Evolutionary conservation across 2,329 filamentous ascomycete genomes (phyloP).

Genomic region (Westerdykella sp.): DNA sequence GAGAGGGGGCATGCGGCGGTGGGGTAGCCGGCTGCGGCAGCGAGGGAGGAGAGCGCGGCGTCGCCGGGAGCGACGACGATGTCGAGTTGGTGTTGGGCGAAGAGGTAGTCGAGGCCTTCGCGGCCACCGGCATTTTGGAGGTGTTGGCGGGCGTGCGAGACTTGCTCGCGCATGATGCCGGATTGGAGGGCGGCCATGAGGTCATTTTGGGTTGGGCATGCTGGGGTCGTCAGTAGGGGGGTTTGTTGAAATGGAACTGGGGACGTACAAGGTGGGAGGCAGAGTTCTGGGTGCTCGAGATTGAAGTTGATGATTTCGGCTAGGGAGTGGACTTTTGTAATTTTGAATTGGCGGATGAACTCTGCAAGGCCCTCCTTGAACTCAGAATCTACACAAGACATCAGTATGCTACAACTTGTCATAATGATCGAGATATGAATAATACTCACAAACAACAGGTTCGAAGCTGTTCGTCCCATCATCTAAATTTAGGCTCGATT

Average conservation of each 20-base stretch:
- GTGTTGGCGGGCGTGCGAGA: slow-evolving; percentile 22
- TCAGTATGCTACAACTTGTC: not conserved
- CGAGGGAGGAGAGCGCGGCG: slow-evolving; percentile 30
- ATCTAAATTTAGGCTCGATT: slow-evolving; percentile 21
- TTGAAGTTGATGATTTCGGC: slow-evolving; percentile 37
- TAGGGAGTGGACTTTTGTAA: slow-evolving; percentile 33
- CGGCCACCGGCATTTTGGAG: slow-evolving; percentile 25
- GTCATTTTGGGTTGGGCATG: slow-evolving; percentile 32
- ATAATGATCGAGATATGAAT: not conserved
- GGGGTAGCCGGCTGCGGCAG: slow-evolving; percentile 32
- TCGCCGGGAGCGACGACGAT: slow-evolving; percentile 32
- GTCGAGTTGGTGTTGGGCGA: slow-evolving; percentile 25
- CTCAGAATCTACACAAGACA: slow-evolving; percentile 23
- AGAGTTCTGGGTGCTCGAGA: slow-evolving; percentile 31
- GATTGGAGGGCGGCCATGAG: slow-evolving; percentile 29
- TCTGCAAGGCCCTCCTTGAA: slow-evolving; percentile 30
- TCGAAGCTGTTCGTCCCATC: slow-evolving; percentile 32
- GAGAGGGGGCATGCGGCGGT: slow-evolving; percentile 31
- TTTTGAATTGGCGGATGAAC: slow-evolving; percentile 31
- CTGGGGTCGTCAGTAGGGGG: slow-evolving; percentile 7
- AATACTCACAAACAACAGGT: slow-evolving; percentile 30
- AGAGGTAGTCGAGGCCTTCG: slow-evolving; percentile 30
- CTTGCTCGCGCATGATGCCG: slow-evolving; percentile 17
- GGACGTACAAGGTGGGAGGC: slow-evolving; percentile 23
- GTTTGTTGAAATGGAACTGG: not conserved